Conservation (phyloP, 495 filamentous ascomycete genomes). For the Letharia lupina region DNA sequence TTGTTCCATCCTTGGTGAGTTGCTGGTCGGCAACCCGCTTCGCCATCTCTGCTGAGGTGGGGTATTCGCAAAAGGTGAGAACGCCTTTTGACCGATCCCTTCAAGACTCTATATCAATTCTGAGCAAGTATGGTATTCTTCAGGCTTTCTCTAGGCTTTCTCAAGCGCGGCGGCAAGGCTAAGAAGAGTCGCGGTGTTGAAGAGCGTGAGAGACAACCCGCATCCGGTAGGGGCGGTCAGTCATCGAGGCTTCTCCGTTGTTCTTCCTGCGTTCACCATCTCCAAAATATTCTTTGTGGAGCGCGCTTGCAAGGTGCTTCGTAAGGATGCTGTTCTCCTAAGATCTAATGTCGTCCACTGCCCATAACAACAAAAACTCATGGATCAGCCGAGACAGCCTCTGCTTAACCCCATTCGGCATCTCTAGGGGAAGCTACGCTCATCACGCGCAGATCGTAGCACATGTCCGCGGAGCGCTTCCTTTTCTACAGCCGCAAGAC, state of each 20-base stretch:
- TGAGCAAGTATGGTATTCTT: not conserved
- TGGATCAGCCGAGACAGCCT: constrained; percentile 11
- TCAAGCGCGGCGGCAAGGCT: constrained; percentile 1
- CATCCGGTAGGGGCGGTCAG: constrained; percentile 10
- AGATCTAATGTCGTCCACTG: constrained; percentile 4
- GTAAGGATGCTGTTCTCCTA: constrained; percentile 1
- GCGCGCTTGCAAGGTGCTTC: not conserved
- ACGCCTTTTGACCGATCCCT: not conserved
- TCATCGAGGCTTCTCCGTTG: constrained; percentile 5
- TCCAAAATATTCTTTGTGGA: not conserved
- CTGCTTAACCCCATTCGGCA: constrained; percentile 11
- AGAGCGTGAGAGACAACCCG: not conserved
- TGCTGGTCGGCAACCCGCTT: constrained; percentile 15
- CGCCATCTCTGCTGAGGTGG: constrained; percentile 15
- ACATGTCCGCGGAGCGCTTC: not conserved
- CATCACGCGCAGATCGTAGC: constrained; percentile 5
- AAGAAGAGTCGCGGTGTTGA: constrained; percentile 1
- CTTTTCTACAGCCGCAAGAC: not conserved
- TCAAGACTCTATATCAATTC: not conserved
- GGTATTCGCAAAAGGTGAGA: not conserved
- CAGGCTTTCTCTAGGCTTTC: constrained; percentile 1
- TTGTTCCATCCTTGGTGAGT: constrained; percentile 17
- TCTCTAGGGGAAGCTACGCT: constrained; percentile 5
- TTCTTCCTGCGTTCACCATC: constrained; percentile 9
- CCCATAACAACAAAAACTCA: constrained; percentile 12